Evolutionary conservation across 495 filamentous ascomycete genomes (phyloP).

Genomic region (Pyronema domesticum): DNA sequence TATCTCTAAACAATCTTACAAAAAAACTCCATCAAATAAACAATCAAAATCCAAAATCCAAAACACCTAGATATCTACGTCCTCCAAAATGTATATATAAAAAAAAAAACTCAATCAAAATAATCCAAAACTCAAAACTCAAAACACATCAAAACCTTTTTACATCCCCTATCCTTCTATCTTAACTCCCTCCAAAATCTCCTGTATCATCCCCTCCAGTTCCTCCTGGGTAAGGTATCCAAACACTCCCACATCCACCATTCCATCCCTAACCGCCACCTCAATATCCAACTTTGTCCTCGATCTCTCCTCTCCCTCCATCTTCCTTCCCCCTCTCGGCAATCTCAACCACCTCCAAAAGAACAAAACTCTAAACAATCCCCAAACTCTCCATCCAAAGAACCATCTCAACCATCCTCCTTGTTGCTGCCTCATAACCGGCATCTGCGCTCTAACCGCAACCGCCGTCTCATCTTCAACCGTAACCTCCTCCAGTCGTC

Average conservation of each 20-base stretch:
- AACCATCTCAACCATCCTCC: background rate
- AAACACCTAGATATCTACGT: too few species aligned
- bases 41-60: too few species aligned
- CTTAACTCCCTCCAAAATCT: background rate
- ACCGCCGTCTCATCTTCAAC: background rate
- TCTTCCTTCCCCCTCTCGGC: background rate
- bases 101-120: too few species aligned
- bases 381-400: background rate
- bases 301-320: background rate
- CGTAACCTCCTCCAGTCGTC: background rate
- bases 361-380: background rate
- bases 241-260: conserved; percentile 28
- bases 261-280: conserved; percentile 17
- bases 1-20: too few species aligned
- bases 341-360: background rate
- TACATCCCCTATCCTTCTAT: too few species aligned
- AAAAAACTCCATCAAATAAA: too few species aligned
- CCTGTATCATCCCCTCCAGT: conserved; percentile 5
- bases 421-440: background rate
- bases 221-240: conserved; percentile 18
- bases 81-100: too few species aligned
- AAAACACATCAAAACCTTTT: too few species aligned
- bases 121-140: too few species aligned
- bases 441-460: conserved; percentile 6
- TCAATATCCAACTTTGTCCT: conserved; percentile 28